A percentile compares a stretch with the other conserved stretches of the same genome.
Conservation (phyloP, 345 rosid genomes). For the Arabidopsis suecica region DNA sequence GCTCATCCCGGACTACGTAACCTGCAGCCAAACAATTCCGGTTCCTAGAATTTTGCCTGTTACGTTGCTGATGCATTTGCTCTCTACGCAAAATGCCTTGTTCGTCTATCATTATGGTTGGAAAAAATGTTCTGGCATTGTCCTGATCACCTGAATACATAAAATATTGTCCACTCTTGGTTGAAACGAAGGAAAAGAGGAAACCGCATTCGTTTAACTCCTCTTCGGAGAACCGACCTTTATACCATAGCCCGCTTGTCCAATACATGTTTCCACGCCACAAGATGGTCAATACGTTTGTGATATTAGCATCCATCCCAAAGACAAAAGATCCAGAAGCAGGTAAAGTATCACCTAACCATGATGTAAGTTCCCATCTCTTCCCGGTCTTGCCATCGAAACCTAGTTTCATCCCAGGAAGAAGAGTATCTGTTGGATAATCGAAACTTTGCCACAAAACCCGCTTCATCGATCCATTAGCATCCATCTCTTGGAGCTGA, state of each 20-base stretch:
- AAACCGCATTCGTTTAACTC: neutral
- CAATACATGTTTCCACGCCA: slow-evolving; percentile 36
- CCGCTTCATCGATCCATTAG: slow-evolving; percentile 39
- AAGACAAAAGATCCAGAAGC: slow-evolving; percentile 38
- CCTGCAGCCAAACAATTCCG: neutral
- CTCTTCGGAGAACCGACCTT: slow-evolving; percentile 16
- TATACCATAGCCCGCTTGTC: slow-evolving; percentile 37
- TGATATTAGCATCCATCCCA: slow-evolving; percentile 42
- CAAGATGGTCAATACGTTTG: slow-evolving; percentile 33
- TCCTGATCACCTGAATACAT: slow-evolving; percentile 8
- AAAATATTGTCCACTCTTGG: slow-evolving; percentile 39
- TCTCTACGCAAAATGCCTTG: slow-evolving; percentile 22
- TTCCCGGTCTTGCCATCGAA: slow-evolving; percentile 43
- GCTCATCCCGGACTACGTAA: neutral
- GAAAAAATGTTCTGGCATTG: neutral
- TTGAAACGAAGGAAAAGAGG: slow-evolving; percentile 36
- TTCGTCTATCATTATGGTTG: slow-evolving; percentile 20
- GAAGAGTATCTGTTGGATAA: slow-evolving; percentile 50
- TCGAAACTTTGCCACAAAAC: slow-evolving; percentile 55
- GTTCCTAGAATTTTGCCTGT: neutral
- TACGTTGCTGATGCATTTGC: neutral
- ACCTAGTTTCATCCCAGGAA: slow-evolving; percentile 60
- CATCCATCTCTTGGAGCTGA: slow-evolving; percentile 43
- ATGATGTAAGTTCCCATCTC: slow-evolving; percentile 46
- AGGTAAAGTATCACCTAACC: slow-evolving; percentile 24